Evolutionary conservation across 1,139 yeast genomes (phyloP), one percentile per base, ranked within the genome.

Genomic region (Saccharomyces hybrid): DNA sequence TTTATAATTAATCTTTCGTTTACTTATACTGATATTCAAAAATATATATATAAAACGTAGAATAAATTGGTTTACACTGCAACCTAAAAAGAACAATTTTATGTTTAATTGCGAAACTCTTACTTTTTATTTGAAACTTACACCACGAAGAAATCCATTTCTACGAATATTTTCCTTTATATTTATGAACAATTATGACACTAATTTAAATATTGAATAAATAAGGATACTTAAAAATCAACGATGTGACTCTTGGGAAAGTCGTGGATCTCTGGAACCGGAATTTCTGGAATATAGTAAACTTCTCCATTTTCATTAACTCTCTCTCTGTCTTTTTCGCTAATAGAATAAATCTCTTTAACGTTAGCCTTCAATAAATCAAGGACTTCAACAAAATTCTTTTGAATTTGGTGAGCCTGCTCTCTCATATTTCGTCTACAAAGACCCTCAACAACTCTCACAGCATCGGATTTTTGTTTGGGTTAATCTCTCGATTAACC

Each of bases 291-390:
- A 50, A 86, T 77, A 60, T 82, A 75, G 61, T 88, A 91, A 11
- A 88, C 79, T 60, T 86, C 84, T 2, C 98, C 98, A 59, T 88
- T 82, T 49, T 91, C 97, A 68, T 90, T 95, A 54, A 87, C 74
- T 70, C 98, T 81, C 71, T 89, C 95, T 62, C 97, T 79, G 65
- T 90, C 97, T 61, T 81, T 82, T 63, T 88, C 96, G 61, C 87
- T 84, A 73, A 88, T 82, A 50, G 78, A 75, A 71, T 87, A 93
- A 26, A 93, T 87, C 70, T 90, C 97, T 24, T 71, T 80, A 28
- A 87, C 75, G 59, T 86, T 78, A 16, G 78, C 83, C 54, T 75
- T 76, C 56, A 91, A 72, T 51, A 81, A 75, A 1, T 68, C 75
- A 8, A 83, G 61, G 50, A 91, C 76, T 42, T 81, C 86, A 12